Evolutionary conservation across 805 yeast species (phyloP).

Genomic region (Candida maltosa): DNA sequence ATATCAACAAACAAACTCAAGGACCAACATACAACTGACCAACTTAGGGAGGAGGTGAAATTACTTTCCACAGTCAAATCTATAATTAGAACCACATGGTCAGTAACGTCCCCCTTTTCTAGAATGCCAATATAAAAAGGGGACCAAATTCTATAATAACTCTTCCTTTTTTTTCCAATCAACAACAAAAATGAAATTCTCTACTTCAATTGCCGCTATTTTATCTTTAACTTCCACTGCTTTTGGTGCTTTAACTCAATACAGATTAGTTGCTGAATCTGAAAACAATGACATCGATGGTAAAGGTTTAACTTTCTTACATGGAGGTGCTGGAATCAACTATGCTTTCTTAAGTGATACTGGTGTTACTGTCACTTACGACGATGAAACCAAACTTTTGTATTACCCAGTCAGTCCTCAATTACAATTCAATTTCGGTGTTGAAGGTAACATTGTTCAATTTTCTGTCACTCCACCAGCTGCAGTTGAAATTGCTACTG

Average conservation of each 20-base stretch:
- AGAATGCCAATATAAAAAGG: not conserved
- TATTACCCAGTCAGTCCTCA: conserved; percentile 1
- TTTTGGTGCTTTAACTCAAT: conserved; percentile 8
- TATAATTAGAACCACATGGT: not conserved
- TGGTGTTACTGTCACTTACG: conserved; percentile 19
- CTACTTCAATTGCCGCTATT: conserved; percentile 2
- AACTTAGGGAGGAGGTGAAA: no score
- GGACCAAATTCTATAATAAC: not conserved
- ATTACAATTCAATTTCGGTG: conserved; percentile 1
- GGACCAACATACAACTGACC: no score
- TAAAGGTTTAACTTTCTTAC: conserved; percentile 24
- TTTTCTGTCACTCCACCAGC: conserved; percentile 9
- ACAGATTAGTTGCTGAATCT: conserved; percentile 21
- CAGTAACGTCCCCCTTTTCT: not conserved
- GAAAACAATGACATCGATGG: conserved; percentile 24
- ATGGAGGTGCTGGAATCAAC: conserved; percentile 46
- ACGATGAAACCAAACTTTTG: conserved; percentile 8
- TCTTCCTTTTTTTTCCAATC: not conserved
- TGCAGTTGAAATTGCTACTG: conserved; percentile 6
- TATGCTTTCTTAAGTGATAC: conserved; percentile 26
- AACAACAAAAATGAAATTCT: conserved; percentile 4
- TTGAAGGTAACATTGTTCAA: conserved; percentile 9
- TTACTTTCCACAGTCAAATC: not conserved
- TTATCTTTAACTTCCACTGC: conserved; percentile 8
- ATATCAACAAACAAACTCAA: no score